These are phyloP conservation scores for Pseudogymnoascus verrucosus DNA, from an alignment of 2,329 filamentous ascomycete genomes.

Conservation along the genomic window DNA sequence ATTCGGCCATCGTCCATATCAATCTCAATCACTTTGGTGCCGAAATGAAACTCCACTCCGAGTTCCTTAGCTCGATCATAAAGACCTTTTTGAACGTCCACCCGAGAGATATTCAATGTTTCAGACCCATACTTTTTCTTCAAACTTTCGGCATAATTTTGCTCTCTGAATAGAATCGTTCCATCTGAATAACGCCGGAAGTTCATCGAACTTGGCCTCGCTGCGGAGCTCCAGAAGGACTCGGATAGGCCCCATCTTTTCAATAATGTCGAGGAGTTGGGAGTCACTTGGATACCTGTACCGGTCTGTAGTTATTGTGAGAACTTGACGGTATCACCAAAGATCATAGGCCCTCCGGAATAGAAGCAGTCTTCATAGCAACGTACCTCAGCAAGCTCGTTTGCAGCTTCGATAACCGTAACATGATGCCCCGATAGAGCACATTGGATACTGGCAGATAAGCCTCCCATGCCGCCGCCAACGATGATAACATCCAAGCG, in stretches of 20 bases:
- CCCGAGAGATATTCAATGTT: constrained; percentile 11
- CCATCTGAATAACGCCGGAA: not conserved
- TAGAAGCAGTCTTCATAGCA: not conserved
- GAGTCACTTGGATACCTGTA: constrained; percentile 25
- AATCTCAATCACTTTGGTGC: not conserved
- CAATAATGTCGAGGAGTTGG: constrained; percentile 21
- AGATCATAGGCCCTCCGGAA: not conserved
- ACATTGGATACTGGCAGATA: constrained; percentile 33
- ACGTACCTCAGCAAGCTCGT: constrained; percentile 33
- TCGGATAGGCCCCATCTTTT: constrained; percentile 20
- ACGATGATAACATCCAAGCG: constrained; percentile 35
- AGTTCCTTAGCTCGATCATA: constrained; percentile 9
- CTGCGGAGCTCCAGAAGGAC: not conserved
- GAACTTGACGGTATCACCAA: constrained; percentile 24
- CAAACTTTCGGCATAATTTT: not conserved
- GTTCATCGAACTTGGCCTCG: not conserved
- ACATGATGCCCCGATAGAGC: constrained; percentile 30
- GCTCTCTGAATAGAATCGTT: not conserved
- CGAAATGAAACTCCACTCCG: constrained; percentile 5
- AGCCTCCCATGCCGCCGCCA: constrained; percentile 48
- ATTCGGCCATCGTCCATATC: constrained; percentile 3
- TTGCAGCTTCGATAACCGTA: constrained; percentile 35
- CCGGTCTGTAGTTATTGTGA: constrained; percentile 23
- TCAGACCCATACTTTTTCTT: not conserved
- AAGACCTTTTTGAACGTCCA: constrained; percentile 13